Evolutionary conservation across 2,329 filamentous ascomycete genomes (phyloP), one percentile per base, ranked within the genome.

Genomic region (Paraphoma chrysanthemicola): DNA sequence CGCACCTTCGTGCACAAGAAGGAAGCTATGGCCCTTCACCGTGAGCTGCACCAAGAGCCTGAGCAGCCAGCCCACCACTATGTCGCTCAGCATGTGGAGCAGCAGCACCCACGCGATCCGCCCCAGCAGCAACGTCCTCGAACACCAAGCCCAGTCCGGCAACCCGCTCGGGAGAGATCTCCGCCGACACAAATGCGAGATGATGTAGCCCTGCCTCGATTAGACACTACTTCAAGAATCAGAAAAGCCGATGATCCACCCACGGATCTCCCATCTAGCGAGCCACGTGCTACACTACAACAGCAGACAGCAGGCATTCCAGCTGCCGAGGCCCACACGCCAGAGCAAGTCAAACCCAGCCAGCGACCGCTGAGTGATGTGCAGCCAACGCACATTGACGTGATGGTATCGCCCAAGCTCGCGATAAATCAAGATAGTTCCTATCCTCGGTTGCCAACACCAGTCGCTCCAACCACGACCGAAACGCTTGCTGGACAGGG

Each of bases 271-370:
- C 54, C 44, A 14, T 41, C 53, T 6, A 46, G 53, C 3, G 47
- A 62, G 11, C 49, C 46, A 9, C 54, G 41, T 38, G 38, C 48
- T 18, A 54, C 14, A 42, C 50, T 31, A 62, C 14, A 57, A 63
- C 50, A 64, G 33, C 52, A 41, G 16, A 64, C 72, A 12, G 83
- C 87, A 56, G 78, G 82, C 48, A 70, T 77, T 38, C 79, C 80
- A 51, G 75, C 73, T 18, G 79, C 82, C 46, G 77, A 81, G 12
- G 43, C 56, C 28, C 51, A 64, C 46, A 62, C 67, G 51, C 60
- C 63, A 2, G 62, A 67, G 31, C 62, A 64, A 30, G 63, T 66
- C 12, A 69, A 70, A 16, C 61, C 63, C 1, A 52, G 54, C 30
- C 63, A 55, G 6, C 66, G 60, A 33, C 44, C 68, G 11, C 64